Percentiles rank a stretch among this genome's conserved stretches.
phyloP scores from a whole-genome alignment of 2,329 filamentous ascomycete genomes.

The Aspergillus hiratsukae region DNA sequence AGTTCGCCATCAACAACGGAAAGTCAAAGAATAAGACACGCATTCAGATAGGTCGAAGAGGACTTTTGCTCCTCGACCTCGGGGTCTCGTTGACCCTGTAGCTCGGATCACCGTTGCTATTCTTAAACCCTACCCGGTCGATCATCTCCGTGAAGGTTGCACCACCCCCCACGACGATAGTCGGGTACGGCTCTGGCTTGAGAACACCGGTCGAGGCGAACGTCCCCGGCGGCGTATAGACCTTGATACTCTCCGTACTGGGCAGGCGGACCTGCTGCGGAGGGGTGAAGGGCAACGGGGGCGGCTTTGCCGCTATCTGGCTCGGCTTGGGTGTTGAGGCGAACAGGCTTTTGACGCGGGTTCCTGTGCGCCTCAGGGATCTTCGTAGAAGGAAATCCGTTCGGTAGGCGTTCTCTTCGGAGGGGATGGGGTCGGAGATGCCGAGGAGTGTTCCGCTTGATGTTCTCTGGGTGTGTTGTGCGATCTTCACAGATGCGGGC shows the following conservation, averaged over 20 bases:
- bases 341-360: constrained; percentile 37
- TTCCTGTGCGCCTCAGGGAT: constrained; percentile 26
- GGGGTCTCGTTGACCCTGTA: constrained; percentile 25
- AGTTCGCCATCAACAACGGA: background rate
- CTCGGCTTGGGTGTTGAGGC: constrained; percentile 13
- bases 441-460: constrained; percentile 29
- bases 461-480: constrained; percentile 28
- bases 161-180: constrained; percentile 21
- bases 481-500: constrained; percentile 16
- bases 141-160: constrained; percentile 38
- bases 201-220: constrained; percentile 23
- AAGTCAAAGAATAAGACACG: background rate
- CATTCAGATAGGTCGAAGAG: background rate
- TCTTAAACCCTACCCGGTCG: constrained; percentile 32
- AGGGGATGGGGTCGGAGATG: constrained; percentile 43
- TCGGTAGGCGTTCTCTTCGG: constrained; percentile 38
- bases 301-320: background rate
- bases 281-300: constrained; percentile 25
- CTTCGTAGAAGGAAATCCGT: constrained; percentile 41
- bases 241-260: constrained; percentile 44
- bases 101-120: constrained; percentile 23
- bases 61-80: constrained; percentile 2
- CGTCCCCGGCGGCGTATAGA: constrained; percentile 41
- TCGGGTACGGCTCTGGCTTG: constrained; percentile 24
- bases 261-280: constrained; percentile 22